Evolutionary conservation across 306 rosid genomes (phyloP), one percentile per base, ranked within the genome.

Genomic region (Sesbania bispinosa): DNA sequence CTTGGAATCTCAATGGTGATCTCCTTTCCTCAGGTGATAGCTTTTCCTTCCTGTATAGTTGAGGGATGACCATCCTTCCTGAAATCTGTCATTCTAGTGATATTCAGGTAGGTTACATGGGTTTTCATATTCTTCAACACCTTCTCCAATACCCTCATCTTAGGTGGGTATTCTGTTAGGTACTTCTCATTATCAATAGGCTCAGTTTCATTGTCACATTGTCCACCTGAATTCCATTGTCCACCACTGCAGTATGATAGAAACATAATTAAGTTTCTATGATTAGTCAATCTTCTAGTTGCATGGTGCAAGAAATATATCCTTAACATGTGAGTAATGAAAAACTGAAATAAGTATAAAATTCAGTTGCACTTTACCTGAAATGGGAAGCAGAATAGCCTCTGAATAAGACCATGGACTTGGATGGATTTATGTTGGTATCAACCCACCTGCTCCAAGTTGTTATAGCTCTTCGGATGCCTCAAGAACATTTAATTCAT

Each of bases 21-120:
- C 46, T 84, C 58, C 80, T 77, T 79, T 94, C 99, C 61, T 80
- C 86, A 1, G 71, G 67, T 0, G 95, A 58, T 4, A 80, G 67
- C n/a, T 50, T 80, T 47, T 75, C 88, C 88, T 89, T 89, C 77
- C 97, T 79, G 79, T 87, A 94, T 58, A 91, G n/a, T 82, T 0
- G 99, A 94, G 1, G 99, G 99, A 77, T 94, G 99, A 19, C 99
- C 99, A 13, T 94, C 99, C 85, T 91, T 94, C 35, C 99, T 42
- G 75, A 87, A 87, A 83, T 94, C 99, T 0, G 99, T 91, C 95
- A 94, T 77, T 72, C 88, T 89, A 2, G 99, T 94, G 43, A 94
- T 76, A 57, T 94, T 94, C 53, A 91, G 79, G 77, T 94, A 94
- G 0, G 86, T 76, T 18, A 94, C 97, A 33, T 51, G 87, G 6